Evolutionary conservation across 192 early-diverging fungal species (phyloP), one percentile per base, ranked within the genome.

Genomic region (Podochytrium sp.): DNA sequence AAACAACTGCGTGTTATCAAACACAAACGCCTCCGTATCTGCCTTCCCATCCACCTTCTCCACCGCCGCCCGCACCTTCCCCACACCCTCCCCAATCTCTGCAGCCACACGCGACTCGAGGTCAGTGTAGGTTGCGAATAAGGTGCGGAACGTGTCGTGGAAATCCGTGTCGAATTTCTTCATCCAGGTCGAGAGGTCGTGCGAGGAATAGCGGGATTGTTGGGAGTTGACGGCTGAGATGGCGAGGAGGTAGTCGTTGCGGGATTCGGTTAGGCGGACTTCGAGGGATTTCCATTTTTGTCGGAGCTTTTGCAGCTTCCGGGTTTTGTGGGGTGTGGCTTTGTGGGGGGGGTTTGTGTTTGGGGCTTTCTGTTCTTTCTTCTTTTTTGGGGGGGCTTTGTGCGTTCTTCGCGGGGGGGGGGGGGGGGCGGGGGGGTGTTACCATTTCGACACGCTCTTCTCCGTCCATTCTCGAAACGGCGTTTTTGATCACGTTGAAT

Each of bases 191-290:
- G 84, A 77, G 0, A 86, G 33, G 62, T 86, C 81, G 23, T 63
- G 49, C 58, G 73, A 60, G 39, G 82, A 81, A 53, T 83, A 86
- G 0, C 30, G 47, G 20, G 52, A 4, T 35, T 84, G 78, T 16
- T 81, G 63, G 12, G 55, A 12, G 68, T 86, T 86, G 12, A 63
- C 68, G 34, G 50, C 35, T 14, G 50, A 65, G 40, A 84, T 67
- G 5, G 79, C 78, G 10, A 86, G 66, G n/a, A 86, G 35, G 62
- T 86, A 84, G 7, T 82, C 76, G 75, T 86, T 86, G 0, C 85
- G 47, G 2, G 60, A 71, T 35, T 81, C 79, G 51, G 62, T 64
- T 12, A 86, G 65, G 47, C 72, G 77, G 1, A 68, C 34, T n/a
- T 62, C 72, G 12, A 51, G 39, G 23, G 72, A 30, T 61, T 84